Evolutionary conservation across 345 rosid genomes (phyloP), one percentile per base, ranked within the genome.

Genomic region (Microthlaspi erraticum): DNA sequence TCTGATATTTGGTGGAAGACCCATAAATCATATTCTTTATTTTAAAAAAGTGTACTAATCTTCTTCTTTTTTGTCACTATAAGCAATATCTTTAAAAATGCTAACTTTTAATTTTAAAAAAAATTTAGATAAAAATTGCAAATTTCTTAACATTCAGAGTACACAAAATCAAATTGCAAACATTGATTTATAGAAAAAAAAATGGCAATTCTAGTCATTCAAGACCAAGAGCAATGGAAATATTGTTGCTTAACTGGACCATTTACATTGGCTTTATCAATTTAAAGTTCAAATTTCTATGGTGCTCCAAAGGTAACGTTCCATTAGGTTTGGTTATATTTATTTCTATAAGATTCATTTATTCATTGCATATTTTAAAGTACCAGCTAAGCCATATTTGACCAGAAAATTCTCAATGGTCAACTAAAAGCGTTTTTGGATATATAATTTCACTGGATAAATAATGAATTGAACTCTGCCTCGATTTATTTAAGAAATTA

Each of bases 381-480:
- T 34, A 55, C 11, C 37, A 7, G 8, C 52, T 60, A 60, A 36
- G 68, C 74, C 79, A 75, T 54, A 13, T 68, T 61, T 75, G 79
- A 75, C 74, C 70, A 54, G 12, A 68, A 43, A 34, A 1, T 2
- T 17, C 19, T 17, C 6, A 44, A 19, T 53, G 43, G 79, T 68
- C 79, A 68, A 68, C 58, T 39, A 53, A 46, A 46, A 46, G 49
- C 74, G 65, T 68, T 68, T 68, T 36, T 19, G 52, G 31, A 14
- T 41, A 17, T 51, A 34, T 33, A 11, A 32, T 50, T 60, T 19
- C 53, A 60, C 12, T 60, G 60, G 57, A 39, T 17, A 50, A 50
- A 31, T 5, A 60, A 9, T 13, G 13, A 38, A 45, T n/a, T 14
- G 12, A 75, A 23, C 53, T 68, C 6, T 52, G 23, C 16, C 33